phyloP scores from a whole-genome alignment of 805 yeast genomes.

The Candida gorgasii region DNA sequence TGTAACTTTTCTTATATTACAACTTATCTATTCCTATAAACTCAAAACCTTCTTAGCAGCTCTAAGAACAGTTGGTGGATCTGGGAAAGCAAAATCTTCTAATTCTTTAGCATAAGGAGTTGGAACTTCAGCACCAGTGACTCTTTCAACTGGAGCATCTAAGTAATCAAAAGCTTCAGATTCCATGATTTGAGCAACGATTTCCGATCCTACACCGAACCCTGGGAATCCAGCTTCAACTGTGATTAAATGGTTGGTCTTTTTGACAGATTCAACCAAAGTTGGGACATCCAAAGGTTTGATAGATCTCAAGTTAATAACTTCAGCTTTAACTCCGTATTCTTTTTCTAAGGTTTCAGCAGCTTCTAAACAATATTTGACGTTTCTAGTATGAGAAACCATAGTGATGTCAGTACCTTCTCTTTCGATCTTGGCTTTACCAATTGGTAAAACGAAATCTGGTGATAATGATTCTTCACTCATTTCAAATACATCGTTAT shows the following conservation, averaged over 20 bases:
- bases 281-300: slow-evolving; percentile 93
- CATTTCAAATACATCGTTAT: slow-evolving; percentile 88
- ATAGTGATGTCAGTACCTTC: slow-evolving; percentile 90
- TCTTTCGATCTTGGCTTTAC: slow-evolving; percentile 92
- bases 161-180: slow-evolving; percentile 96
- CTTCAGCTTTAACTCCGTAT: slow-evolving; percentile 89
- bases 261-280: slow-evolving; percentile 84
- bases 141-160: slow-evolving; percentile 98
- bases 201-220: slow-evolving; percentile 98
- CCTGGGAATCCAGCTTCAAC: slow-evolving; percentile 99
- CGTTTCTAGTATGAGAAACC: slow-evolving; percentile 91
- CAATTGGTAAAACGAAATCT: slow-evolving; percentile 90
- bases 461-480: slow-evolving; percentile 85
- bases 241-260: slow-evolving; percentile 93
- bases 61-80: slow-evolving; percentile 82
- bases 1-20: not conserved
- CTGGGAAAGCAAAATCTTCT: slow-evolving; percentile 99
- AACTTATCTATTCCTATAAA: slow-evolving; percentile 36
- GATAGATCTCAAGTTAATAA: slow-evolving; percentile 91
- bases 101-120: slow-evolving; percentile 96
- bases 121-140: slow-evolving; percentile 99
- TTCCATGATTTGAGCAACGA: slow-evolving; percentile 97
- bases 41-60: slow-evolving; percentile 81
- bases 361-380: slow-evolving; percentile 81
- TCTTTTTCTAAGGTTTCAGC: slow-evolving; percentile 84